Evolutionary conservation across 306 rosid species (phyloP).

Genomic region (Heteromeles arbutifolia): DNA sequence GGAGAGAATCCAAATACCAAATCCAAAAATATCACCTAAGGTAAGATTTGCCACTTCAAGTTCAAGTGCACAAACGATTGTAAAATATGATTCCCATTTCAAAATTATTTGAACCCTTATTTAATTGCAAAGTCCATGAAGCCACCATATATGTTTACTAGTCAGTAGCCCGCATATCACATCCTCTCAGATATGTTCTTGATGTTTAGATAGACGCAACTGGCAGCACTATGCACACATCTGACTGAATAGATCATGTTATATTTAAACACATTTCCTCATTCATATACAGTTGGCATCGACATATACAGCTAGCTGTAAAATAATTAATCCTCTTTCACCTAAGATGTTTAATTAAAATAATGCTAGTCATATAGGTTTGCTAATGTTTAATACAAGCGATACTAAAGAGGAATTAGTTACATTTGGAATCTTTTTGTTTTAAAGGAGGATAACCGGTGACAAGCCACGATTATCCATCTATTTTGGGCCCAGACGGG

Average conservation of each 20-base stretch:
- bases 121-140: conserved; percentile 9
- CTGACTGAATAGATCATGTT: conserved; percentile 10
- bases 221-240: background rate
- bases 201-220: background rate
- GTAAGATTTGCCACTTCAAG: conserved; percentile 14
- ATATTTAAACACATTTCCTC: background rate
- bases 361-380: background rate
- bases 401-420: background rate
- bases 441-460: too few relatives aligned
- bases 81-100: conserved; percentile 12
- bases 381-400: background rate
- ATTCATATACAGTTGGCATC: conserved; percentile 36
- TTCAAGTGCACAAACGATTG: background rate
- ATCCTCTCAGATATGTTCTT: background rate
- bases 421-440: too few relatives aligned
- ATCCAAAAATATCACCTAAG: background rate
- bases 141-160: background rate
- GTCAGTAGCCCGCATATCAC: background rate
- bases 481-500: fast-evolving
- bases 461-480: too few relatives aligned
- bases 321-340: background rate
- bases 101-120: background rate
- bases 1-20: conserved; percentile 7
- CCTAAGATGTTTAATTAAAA: background rate
- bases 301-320: background rate